Percentiles rank a stretch among this genome's conserved stretches.
Evolutionary conservation across 1,284 basidiomycete species (phyloP).

Genomic region (Moesziomyces antarcticus): DNA sequence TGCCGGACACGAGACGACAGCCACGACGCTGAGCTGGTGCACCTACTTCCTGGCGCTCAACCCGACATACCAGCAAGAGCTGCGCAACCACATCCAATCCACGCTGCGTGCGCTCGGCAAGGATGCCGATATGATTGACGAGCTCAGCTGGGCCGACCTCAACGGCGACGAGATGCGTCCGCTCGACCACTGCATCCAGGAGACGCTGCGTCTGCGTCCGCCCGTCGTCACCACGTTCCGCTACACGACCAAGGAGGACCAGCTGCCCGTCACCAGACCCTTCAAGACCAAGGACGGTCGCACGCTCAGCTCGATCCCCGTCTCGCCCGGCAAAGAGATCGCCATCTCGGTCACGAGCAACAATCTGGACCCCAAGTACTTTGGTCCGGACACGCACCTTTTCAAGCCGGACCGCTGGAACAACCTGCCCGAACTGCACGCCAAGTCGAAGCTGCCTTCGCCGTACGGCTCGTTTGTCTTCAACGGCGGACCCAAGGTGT

Average conservation of each 20-base stretch:
- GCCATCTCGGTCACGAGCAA: slow-evolving; percentile 45
- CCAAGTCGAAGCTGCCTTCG: slow-evolving; percentile 37
- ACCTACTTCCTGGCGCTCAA: slow-evolving; percentile 54
- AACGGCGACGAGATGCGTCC: slow-evolving; percentile 53
- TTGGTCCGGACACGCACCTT: slow-evolving; percentile 53
- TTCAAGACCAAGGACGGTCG: slow-evolving; percentile 49
- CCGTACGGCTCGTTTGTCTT: slow-evolving; percentile 54
- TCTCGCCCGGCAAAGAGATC: slow-evolving; percentile 39
- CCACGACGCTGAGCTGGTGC: slow-evolving; percentile 58
- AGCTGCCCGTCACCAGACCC: slow-evolving; percentile 57
- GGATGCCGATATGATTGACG: slow-evolving; percentile 36
- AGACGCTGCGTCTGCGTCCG: slow-evolving; percentile 54
- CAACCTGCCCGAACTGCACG: slow-evolving; percentile 32
- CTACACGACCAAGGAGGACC: slow-evolving; percentile 50
- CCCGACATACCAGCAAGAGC: slow-evolving; percentile 37
- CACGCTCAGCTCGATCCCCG: slow-evolving; percentile 53
- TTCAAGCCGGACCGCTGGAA: slow-evolving; percentile 63
- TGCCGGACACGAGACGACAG: slow-evolving; percentile 64
- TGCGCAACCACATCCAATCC: slow-evolving; percentile 47
- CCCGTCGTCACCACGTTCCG: slow-evolving; percentile 58
- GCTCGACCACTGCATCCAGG: slow-evolving; percentile 56
- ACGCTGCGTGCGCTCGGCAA: slow-evolving; percentile 28
- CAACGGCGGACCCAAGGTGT: slow-evolving; percentile 58
- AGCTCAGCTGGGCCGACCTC: slow-evolving; percentile 50
- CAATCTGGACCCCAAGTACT: slow-evolving; percentile 46